Conservation (phyloP, 1,284 basidiomycete species). For the Wolfiporia cocos region DNA sequence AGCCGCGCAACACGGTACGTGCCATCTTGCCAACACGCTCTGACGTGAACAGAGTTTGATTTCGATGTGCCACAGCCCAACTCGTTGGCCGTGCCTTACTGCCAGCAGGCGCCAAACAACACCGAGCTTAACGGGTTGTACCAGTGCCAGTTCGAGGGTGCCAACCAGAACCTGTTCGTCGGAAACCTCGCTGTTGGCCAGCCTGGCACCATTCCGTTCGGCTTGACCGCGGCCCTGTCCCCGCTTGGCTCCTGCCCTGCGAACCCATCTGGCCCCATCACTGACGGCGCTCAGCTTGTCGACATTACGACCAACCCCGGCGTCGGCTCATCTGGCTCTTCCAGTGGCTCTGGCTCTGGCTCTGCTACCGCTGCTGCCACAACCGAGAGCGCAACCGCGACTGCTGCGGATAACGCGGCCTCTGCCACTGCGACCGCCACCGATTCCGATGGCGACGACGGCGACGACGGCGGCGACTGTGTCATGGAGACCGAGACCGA, state of each 20-base stretch:
- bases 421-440: constrained; percentile 1
- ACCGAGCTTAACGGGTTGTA: constrained; percentile 34
- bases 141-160: constrained; percentile 36
- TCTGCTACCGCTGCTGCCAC: constrained; percentile 3
- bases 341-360: too few relatives aligned
- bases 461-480: too few relatives aligned
- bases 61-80: constrained; percentile 24
- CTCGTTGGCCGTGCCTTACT: constrained; percentile 31
- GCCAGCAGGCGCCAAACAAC: constrained; percentile 34
- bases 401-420: constrained; percentile 7
- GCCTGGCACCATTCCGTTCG: constrained; percentile 34
- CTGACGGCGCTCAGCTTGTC: constrained; percentile 47
- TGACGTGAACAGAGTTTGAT: background rate
- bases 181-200: constrained; percentile 23
- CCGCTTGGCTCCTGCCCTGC: constrained; percentile 37
- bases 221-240: constrained; percentile 24
- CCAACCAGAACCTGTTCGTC: constrained; percentile 27
- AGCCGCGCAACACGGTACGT: constrained; percentile 43
- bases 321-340: constrained; percentile 10
- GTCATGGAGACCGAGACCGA: too few relatives aligned
- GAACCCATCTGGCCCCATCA: constrained; percentile 29
- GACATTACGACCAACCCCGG: constrained; percentile 40
- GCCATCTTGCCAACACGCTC: background rate
- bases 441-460: constrained; percentile 2
- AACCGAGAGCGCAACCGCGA: constrained; percentile 3